Conservation (phyloP, 1,284 basidiomycete species). For the Bjerkandera adusta region DNA sequence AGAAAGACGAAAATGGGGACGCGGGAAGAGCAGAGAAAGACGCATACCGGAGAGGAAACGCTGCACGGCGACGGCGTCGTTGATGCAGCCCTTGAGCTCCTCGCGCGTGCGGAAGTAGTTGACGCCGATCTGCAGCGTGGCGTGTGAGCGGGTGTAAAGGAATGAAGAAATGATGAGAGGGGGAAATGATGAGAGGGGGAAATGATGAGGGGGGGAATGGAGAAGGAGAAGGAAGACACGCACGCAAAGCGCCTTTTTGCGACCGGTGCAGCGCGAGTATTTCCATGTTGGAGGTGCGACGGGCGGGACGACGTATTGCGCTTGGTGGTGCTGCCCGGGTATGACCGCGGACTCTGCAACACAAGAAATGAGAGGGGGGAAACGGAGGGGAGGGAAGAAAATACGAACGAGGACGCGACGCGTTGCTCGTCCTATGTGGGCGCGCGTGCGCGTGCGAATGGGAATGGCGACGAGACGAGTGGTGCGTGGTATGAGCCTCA, state of each 20-base stretch:
- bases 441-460: not conserved
- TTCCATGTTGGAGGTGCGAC: conserved; percentile 7
- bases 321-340: not conserved
- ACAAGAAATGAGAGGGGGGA: not conserved
- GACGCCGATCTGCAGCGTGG: conserved; percentile 61
- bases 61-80: conserved; percentile 75
- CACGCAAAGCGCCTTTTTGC: conserved; percentile 72
- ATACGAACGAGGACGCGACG: not conserved
- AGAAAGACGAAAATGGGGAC: not conserved
- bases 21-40: conserved; percentile 13
- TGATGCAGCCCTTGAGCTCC: conserved; percentile 77
- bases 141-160: not conserved
- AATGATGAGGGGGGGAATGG: not conserved
- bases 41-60: conserved; percentile 71
- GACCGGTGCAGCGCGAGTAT: conserved; percentile 73
- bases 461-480: not conserved
- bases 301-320: not conserved
- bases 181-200: too few species aligned
- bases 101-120: conserved; percentile 71
- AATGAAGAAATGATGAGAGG: too few species aligned
- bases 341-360: not conserved
- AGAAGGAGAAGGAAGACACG: conserved; percentile 27
- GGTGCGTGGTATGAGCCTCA: not conserved
- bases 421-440: not conserved
- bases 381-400: not conserved